Evolutionary conservation across 345 rosid genomes (phyloP).

Genomic region (Moringa oleifera): DNA sequence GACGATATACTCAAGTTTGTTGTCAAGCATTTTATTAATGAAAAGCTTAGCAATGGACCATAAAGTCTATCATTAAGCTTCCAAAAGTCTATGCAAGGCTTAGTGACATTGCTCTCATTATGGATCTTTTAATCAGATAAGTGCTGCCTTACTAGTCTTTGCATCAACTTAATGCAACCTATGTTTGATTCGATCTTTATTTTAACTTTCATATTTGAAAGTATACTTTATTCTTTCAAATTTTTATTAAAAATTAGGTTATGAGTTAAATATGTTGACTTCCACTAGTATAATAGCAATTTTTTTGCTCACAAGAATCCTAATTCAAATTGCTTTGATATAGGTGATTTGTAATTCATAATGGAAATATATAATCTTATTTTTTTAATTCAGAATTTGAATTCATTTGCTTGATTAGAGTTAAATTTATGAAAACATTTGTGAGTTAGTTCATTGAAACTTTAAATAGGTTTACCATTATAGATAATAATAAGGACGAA

Average conservation of each 20-base stretch:
- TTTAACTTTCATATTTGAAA: not conserved
- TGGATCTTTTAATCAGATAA: not conserved
- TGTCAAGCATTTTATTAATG: too few relatives aligned
- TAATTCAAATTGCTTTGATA: too few relatives aligned
- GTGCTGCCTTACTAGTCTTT: too few relatives aligned
- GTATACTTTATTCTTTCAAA: too few relatives aligned
- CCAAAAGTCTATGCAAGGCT: too few relatives aligned
- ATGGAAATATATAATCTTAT: too few relatives aligned
- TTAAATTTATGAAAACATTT: not conserved
- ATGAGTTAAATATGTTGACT: not conserved
- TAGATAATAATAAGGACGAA: slow-evolving; percentile 90
- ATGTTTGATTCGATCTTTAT: not conserved
- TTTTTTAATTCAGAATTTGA: not conserved
- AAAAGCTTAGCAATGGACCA: too few relatives aligned
- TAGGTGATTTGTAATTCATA: not conserved
- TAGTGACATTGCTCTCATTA: too few relatives aligned
- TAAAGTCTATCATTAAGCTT: too few relatives aligned
- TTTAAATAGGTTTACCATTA: slow-evolving; percentile 11
- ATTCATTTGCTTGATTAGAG: too few relatives aligned
- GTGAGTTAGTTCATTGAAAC: not conserved
- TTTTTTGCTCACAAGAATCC: not conserved
- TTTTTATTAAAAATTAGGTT: not conserved
- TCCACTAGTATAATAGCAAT: not conserved
- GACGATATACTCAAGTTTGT: too few relatives aligned
- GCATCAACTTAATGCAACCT: not conserved